Conservation (phyloP, 768 basidiomycete genomes). For the Mycena latifolia region DNA sequence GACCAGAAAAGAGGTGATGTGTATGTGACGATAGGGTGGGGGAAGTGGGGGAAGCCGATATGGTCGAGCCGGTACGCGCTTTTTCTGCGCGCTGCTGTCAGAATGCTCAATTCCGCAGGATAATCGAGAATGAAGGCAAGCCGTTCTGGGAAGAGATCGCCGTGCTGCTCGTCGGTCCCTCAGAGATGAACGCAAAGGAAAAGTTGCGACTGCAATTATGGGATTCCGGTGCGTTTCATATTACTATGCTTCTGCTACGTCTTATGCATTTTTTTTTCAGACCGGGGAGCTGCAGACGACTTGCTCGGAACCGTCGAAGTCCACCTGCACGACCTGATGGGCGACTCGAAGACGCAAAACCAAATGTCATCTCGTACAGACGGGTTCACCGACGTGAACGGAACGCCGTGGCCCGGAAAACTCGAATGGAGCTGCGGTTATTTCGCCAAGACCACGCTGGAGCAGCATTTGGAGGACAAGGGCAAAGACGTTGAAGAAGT, state of each 20-base stretch:
- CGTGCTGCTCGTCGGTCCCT: constrained; percentile 69
- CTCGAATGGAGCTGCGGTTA: constrained; percentile 65
- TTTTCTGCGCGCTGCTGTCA: neutral
- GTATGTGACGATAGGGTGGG: constrained; percentile 77
- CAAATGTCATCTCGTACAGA: constrained; percentile 61
- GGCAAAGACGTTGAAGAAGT: constrained; percentile 51
- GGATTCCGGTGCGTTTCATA: constrained; percentile 67
- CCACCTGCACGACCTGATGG: constrained; percentile 51
- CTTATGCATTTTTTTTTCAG: constrained; percentile 37
- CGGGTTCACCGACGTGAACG: constrained; percentile 50
- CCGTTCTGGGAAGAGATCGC: constrained; percentile 82
- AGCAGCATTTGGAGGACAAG: constrained; percentile 49
- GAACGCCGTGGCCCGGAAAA: constrained; percentile 48
- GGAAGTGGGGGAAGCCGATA: constrained; percentile 70
- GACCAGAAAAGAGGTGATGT: constrained; percentile 55
- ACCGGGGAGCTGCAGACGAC: constrained; percentile 61
- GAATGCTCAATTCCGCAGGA: constrained; percentile 47
- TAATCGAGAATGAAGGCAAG: constrained; percentile 71
- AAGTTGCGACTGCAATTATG: constrained; percentile 73
- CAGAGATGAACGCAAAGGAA: constrained; percentile 78
- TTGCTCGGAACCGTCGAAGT: constrained; percentile 63
- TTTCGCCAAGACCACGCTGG: constrained; percentile 61
- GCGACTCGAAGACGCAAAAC: constrained; percentile 54
- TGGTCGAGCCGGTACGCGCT: constrained; percentile 70
- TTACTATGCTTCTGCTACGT: neutral